phyloP scores from a whole-genome alignment of 2,329 filamentous ascomycete species.

The Falciphora oryzae region DNA sequence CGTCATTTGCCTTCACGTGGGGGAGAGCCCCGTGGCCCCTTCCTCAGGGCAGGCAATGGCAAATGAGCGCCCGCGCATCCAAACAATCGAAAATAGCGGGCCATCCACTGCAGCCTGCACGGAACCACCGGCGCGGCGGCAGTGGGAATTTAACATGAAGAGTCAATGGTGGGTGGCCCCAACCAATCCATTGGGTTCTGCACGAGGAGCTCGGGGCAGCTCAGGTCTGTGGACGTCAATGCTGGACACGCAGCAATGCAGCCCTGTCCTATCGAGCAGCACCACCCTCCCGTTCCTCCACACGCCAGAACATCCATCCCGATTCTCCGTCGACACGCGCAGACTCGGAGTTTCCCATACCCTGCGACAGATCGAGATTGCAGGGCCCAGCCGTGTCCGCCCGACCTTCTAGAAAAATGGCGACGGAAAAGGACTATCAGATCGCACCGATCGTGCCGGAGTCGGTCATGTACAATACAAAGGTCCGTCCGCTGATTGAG shows the following conservation, averaged over 20 bases:
- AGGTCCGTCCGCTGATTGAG: constrained; percentile 45
- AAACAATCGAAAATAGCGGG: neutral
- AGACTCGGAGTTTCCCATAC: neutral
- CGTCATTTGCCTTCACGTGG: neutral
- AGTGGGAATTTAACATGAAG: neutral
- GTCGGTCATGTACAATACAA: constrained; percentile 74
- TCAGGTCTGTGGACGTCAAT: neutral
- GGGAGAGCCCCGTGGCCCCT: neutral
- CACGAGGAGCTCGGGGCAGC: too few relatives aligned
- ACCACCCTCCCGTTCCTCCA: neutral
- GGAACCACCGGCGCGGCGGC: neutral
- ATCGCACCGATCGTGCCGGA: constrained; percentile 73
- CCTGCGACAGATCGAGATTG: neutral
- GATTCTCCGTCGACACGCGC: neutral
- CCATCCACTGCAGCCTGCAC: too few relatives aligned
- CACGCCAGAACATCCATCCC: neutral
- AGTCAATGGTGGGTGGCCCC: neutral
- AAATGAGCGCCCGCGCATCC: neutral
- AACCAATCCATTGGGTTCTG: too few relatives aligned
- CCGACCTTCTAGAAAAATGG: constrained; percentile 39
- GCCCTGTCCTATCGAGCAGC: neutral
- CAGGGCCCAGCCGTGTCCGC: constrained; percentile 8
- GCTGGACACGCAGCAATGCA: constrained; percentile 1
- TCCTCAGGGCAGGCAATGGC: neutral
- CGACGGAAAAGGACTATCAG: constrained; percentile 67